Evolutionary conservation across 2,329 filamentous ascomycete species (phyloP).

Genomic region (Hypoxylon sp.): DNA sequence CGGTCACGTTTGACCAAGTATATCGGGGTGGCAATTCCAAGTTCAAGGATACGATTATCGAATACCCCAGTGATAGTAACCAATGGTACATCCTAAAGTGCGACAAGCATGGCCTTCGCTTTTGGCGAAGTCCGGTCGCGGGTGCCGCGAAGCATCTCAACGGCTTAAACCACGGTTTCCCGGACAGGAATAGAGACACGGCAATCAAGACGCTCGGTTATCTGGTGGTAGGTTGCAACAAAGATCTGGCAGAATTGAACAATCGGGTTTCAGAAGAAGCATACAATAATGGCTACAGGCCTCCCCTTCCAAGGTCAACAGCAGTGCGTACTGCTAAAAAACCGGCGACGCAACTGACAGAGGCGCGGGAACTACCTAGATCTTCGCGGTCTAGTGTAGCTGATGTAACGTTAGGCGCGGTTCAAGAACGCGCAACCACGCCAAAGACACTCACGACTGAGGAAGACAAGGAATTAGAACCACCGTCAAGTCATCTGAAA

Average conservation of each 20-base stretch:
- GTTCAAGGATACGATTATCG: constrained; percentile 46
- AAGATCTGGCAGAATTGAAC: constrained; percentile 44
- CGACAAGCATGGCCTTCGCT: constrained; percentile 50
- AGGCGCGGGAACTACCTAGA: neutral
- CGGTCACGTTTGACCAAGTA: constrained; percentile 49
- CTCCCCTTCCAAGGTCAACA: constrained; percentile 3
- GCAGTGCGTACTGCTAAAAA: neutral
- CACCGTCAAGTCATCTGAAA: constrained; percentile 6
- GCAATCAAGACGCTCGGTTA: constrained; percentile 49
- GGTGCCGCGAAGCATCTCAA: constrained; percentile 53
- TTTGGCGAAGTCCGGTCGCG: constrained; percentile 46
- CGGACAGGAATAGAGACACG: constrained; percentile 42
- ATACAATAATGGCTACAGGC: constrained; percentile 46
- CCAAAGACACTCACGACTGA: neutral
- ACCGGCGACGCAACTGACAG: neutral
- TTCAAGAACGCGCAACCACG: neutral
- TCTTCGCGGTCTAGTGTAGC: neutral
- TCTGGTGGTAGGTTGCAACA: constrained; percentile 47
- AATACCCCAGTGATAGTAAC: constrained; percentile 41
- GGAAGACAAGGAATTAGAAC: neutral
- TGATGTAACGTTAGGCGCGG: constrained; percentile 21
- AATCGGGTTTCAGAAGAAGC: constrained; percentile 46
- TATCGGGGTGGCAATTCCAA: constrained; percentile 46
- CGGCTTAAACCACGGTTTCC: constrained; percentile 43
- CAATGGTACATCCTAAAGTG: constrained; percentile 52